Conservation (phyloP, 179 eudicot genomes). For the Spinacia oleracea region DNA sequence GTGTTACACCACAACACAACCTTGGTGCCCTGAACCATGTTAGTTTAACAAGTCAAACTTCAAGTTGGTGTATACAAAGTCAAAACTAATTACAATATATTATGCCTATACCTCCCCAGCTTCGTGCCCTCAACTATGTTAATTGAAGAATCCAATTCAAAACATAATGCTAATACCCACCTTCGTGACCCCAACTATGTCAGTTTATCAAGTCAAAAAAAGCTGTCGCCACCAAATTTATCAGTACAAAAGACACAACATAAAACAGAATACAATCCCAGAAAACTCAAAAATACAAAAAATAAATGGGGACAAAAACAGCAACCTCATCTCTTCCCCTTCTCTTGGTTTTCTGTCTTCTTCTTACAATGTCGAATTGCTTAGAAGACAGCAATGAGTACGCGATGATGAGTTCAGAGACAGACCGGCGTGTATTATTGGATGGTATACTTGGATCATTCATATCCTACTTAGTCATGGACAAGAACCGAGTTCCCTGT, state of each 20-base stretch:
- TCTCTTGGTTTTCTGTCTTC: slow-evolving; percentile 19
- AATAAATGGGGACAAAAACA: background rate
- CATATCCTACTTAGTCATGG: slow-evolving; percentile 34
- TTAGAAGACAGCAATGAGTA: slow-evolving; percentile 20
- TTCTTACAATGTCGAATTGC: background rate
- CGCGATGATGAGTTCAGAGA: slow-evolving; percentile 32
- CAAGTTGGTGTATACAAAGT: too few species aligned
- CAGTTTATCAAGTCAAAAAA: background rate
- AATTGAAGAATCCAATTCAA: background rate
- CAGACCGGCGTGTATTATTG: slow-evolving; percentile 26
- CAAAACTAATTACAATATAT: too few species aligned
- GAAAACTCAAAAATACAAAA: background rate
- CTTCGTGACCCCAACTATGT: background rate
- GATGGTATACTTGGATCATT: background rate
- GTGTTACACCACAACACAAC: too few species aligned
- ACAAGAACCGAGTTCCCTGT: slow-evolving; percentile 37
- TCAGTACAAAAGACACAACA: background rate
- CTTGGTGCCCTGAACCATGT: slow-evolving; percentile 1
- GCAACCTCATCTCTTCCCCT: slow-evolving; percentile 1
- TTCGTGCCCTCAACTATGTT: slow-evolving; percentile 6
- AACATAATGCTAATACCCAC: background rate
- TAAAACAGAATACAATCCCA: background rate
- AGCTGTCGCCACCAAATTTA: background rate
- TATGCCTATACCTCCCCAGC: too few species aligned
- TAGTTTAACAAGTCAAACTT: too few species aligned